Conservation (phyloP, 345 rosid genomes). For the Punica granatum region DNA sequence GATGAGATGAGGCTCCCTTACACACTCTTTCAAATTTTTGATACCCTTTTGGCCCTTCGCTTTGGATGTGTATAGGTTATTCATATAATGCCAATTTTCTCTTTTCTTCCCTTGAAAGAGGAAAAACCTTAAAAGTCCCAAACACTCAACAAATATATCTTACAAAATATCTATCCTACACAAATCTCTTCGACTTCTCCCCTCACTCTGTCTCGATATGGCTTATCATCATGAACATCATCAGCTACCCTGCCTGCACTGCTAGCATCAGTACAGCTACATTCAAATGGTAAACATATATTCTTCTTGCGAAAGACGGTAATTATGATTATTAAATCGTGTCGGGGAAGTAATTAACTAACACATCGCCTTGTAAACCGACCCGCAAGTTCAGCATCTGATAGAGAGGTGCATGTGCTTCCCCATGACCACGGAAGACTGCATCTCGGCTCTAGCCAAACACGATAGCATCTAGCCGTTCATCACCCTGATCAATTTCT, state of each 20-base stretch:
- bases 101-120: neutral
- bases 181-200: neutral
- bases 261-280: slow-evolving; percentile 43
- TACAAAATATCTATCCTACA: slow-evolving; percentile 28
- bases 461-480: slow-evolving; percentile 34
- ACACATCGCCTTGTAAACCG: too few relatives aligned
- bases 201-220: neutral
- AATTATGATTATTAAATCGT: too few relatives aligned
- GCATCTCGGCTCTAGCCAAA: slow-evolving; percentile 30
- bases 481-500: slow-evolving; percentile 33
- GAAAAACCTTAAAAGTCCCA: neutral
- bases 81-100: neutral
- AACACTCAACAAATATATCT: slow-evolving; percentile 4
- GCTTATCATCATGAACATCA: slow-evolving; percentile 8
- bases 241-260: slow-evolving; percentile 32
- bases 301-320: neutral
- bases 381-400: slow-evolving; percentile 41
- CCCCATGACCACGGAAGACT: slow-evolving; percentile 40
- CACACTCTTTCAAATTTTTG: slow-evolving; percentile 18
- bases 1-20: slow-evolving; percentile 7
- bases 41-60: slow-evolving; percentile 42
- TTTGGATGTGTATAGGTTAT: slow-evolving; percentile 28
- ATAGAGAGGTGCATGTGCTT: slow-evolving; percentile 45
- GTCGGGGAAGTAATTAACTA: too few relatives aligned
- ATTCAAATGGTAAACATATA: slow-evolving; percentile 34